Percentiles rank a stretch among this genome's conserved stretches.
Conservation (phyloP, 1,139 yeast species). For the Tardiomyces digboiensis region DNA sequence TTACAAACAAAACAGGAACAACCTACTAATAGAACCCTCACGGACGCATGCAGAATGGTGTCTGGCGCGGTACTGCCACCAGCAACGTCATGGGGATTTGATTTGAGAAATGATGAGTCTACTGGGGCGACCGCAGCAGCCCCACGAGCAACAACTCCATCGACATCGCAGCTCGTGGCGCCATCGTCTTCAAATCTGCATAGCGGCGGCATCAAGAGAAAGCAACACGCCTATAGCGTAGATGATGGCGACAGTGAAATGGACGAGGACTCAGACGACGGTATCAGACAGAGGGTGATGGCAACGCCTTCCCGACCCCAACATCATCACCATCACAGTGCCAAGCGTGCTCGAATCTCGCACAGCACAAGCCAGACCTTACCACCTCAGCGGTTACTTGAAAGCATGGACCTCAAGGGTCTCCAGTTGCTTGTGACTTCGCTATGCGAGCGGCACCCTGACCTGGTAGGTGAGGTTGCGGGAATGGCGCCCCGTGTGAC, state of each 20-base stretch:
- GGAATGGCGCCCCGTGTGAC: conserved; percentile 52
- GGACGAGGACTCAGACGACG: neutral
- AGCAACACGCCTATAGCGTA: neutral
- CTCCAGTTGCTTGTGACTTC: conserved; percentile 44
- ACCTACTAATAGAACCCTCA: too few relatives aligned
- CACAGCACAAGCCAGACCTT: conserved; percentile 30
- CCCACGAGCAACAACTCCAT: neutral
- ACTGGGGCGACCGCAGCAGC: neutral
- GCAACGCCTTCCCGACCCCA: neutral
- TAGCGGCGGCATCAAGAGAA: neutral
- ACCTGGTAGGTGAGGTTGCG: conserved; percentile 42
- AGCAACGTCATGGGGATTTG: neutral
- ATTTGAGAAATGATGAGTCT: neutral
- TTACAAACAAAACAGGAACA: too few relatives aligned
- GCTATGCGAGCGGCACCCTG: conserved; percentile 54
- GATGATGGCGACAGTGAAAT: conserved; percentile 3
- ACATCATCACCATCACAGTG: conserved; percentile 3
- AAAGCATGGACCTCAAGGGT: conserved; percentile 50
- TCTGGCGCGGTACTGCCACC: neutral
- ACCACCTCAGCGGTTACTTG: conserved; percentile 54
- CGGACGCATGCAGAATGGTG: too few relatives aligned
- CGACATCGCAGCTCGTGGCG: too few relatives aligned
- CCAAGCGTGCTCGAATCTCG: conserved; percentile 6
- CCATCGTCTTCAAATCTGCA: too few relatives aligned
- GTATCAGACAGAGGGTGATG: neutral